Percentiles rank a stretch among this genome's conserved stretches.
phyloP scores from a whole-genome alignment of 768 basidiomycete species.

The Tephrocybe sp. region DNA sequence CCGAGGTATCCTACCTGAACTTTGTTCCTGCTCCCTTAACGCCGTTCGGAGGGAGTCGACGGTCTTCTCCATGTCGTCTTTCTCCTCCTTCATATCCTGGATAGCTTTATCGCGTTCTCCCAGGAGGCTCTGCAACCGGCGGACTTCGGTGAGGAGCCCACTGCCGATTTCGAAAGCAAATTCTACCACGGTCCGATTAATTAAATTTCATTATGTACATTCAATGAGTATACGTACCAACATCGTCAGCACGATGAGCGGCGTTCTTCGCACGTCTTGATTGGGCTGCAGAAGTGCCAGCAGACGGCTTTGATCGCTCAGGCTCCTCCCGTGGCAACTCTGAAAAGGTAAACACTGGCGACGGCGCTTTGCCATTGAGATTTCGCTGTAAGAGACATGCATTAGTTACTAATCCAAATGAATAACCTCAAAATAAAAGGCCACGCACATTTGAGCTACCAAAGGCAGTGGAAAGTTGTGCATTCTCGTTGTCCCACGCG shows the following conservation, averaged over 20 bases:
- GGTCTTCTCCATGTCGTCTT: conserved; percentile 81
- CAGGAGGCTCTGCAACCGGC: conserved; percentile 86
- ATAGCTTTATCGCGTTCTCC: conserved; percentile 92
- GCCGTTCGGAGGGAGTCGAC: conserved; percentile 73
- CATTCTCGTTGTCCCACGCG: conserved; percentile 79
- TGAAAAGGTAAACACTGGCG: conserved; percentile 42
- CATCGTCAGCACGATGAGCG: conserved; percentile 86
- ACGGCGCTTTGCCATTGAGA: conserved; percentile 44
- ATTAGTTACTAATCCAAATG: not conserved
- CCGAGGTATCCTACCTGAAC: conserved; percentile 52
- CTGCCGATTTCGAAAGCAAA: conserved; percentile 99
- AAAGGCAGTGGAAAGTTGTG: conserved; percentile 69
- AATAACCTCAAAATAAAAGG: conserved; percentile 3
- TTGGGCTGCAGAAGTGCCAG: conserved; percentile 78
- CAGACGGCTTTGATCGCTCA: conserved; percentile 60
- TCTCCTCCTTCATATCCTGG: conserved; percentile 89
- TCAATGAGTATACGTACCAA: conserved; percentile 53
- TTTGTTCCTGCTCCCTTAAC: conserved; percentile 80
- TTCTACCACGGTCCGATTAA: conserved; percentile 50
- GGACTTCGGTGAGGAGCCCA: conserved; percentile 86
- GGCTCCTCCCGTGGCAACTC: conserved; percentile 61
- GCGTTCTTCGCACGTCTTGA: conserved; percentile 90
- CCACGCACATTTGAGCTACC: conserved; percentile 56
- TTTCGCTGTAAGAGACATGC: conserved; percentile 31
- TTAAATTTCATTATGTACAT: conserved; percentile 16